Conservation (phyloP, 1,284 basidiomycete genomes). For the Salmacisia buchloeana region DNA sequence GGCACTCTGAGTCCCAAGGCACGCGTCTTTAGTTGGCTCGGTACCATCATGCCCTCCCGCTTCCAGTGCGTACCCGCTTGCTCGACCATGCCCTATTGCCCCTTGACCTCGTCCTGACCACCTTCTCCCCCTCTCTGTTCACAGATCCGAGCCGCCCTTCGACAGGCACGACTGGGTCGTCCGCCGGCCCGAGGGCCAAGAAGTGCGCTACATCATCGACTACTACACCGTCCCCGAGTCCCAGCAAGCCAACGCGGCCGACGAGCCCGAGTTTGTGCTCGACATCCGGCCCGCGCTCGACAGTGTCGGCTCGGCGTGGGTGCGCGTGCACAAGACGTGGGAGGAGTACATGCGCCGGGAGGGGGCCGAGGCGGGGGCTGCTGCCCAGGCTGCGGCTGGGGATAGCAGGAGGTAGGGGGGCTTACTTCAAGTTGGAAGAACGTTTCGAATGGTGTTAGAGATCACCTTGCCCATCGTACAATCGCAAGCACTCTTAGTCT, state of each 20-base stretch:
- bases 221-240: conserved; percentile 41
- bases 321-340: conserved; percentile 28
- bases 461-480: no score
- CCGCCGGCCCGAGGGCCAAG: conserved; percentile 56
- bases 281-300: conserved; percentile 44
- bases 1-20: conserved; percentile 78
- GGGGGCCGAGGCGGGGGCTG: conserved; percentile 71
- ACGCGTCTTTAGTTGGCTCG: conserved; percentile 73
- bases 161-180: conserved; percentile 99
- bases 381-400: conserved; percentile 33
- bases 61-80: conserved; percentile 67
- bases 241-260: conserved; percentile 25
- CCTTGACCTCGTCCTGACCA: background rate
- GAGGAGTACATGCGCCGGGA: conserved; percentile 58
- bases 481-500: no score
- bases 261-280: conserved; percentile 42
- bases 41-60: conserved; percentile 75
- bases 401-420: no score
- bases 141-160: conserved; percentile 82
- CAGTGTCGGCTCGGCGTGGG: conserved; percentile 27
- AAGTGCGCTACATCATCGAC: conserved; percentile 49
- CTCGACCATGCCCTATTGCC: background rate
- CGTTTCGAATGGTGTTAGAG: no score
- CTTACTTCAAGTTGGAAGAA: no score
- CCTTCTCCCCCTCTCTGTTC: background rate